These are phyloP conservation scores for Solanum gandarillasii DNA, from an alignment of 257 asterid genomes.

Conservation along the genomic window DNA sequence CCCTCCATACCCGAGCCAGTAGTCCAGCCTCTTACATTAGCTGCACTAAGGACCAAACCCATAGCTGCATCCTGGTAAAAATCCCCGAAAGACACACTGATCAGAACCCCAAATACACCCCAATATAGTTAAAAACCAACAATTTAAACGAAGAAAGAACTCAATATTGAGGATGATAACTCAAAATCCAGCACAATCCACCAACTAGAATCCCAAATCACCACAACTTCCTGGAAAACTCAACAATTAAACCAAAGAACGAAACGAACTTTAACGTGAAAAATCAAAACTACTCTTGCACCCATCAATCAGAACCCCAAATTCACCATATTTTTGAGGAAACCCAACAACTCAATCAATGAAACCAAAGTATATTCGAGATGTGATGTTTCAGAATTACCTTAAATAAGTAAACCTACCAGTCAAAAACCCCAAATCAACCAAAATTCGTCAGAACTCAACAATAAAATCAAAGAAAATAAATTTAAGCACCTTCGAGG, in stretches of 20 bases:
- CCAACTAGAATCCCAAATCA: not conserved
- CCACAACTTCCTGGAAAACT: not conserved
- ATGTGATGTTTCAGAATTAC: not conserved
- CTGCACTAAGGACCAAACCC: slow-evolving; percentile 84
- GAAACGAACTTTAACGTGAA: no score
- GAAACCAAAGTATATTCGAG: no score
- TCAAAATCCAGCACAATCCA: not conserved
- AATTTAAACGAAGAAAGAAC: not conserved
- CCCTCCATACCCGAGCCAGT: slow-evolving; percentile 97
- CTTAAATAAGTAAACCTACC: not conserved
- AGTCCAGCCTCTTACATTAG: slow-evolving; percentile 85
- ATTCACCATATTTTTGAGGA: no score
- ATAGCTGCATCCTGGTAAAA: slow-evolving; percentile 70
- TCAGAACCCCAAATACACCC: not conserved
- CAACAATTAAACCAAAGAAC: not conserved
- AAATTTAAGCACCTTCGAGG: not conserved
- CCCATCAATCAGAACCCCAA: not conserved
- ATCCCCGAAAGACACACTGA: not conserved
- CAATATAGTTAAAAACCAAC: not conserved
- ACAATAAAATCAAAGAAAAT: not conserved
- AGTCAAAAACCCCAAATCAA: not conserved
- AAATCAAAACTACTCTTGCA: not conserved
- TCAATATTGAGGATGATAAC: not conserved
- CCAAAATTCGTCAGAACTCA: not conserved
- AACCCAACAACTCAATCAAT: not conserved